A percentile compares a stretch with the other conserved stretches of the same genome.
Conservation (phyloP, 2,329 filamentous ascomycete genomes). For the Trichoderma citrinoviride region DNA sequence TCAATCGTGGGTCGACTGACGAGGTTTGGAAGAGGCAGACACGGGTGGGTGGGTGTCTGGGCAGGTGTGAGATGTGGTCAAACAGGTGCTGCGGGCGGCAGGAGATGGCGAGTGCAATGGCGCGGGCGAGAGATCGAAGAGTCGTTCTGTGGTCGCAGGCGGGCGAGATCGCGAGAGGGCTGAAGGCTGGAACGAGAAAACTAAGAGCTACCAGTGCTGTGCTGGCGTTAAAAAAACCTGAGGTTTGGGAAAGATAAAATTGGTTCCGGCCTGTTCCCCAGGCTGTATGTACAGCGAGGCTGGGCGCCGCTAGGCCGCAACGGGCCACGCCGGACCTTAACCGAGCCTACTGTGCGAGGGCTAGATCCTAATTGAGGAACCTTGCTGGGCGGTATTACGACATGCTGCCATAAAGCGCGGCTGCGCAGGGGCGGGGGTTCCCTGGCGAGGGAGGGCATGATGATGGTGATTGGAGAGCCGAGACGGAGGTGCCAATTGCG, state of each 20-base stretch:
- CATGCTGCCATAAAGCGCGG: constrained; percentile 12
- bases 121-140: constrained; percentile 11
- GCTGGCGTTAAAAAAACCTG: constrained; percentile 35
- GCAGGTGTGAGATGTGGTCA: background rate
- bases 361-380: constrained; percentile 35
- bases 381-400: constrained; percentile 13
- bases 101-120: constrained; percentile 12
- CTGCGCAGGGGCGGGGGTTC: constrained; percentile 1
- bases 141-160: constrained; percentile 19
- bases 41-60: constrained; percentile 16
- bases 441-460: background rate
- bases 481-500: too few relatives aligned
- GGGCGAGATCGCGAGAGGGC: constrained; percentile 24
- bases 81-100: constrained; percentile 10
- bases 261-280: constrained; percentile 27
- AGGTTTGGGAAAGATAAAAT: constrained; percentile 35
- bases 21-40: constrained; percentile 15
- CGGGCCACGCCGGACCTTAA: constrained; percentile 30
- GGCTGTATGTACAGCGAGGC: constrained; percentile 21
- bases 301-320: constrained; percentile 27
- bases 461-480: too few relatives aligned
- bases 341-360: constrained; percentile 33
- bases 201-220: constrained; percentile 20
- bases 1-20: constrained; percentile 16
- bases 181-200: constrained; percentile 22